Evolutionary conservation across 257 asterid species (phyloP).

Genomic region (Solanum tarijense): DNA sequence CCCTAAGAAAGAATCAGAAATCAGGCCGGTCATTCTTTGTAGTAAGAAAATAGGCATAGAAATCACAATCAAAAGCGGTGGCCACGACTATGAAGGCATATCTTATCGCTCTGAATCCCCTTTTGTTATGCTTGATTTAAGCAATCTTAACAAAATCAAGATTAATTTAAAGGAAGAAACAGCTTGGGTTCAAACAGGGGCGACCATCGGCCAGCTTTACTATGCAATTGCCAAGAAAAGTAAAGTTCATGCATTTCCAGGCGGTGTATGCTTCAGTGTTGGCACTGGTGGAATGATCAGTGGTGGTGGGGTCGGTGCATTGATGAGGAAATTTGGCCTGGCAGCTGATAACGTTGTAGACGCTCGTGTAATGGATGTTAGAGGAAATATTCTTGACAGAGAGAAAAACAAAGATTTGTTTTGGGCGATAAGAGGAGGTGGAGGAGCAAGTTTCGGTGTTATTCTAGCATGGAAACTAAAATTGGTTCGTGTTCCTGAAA

Average conservation of each 20-base stretch:
- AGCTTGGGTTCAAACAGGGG: slow-evolving; percentile 10
- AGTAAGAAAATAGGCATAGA: neutral
- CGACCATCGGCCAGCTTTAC: slow-evolving; percentile 7
- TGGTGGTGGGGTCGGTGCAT: neutral
- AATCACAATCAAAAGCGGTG: neutral
- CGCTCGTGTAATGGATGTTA: neutral
- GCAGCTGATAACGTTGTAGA: neutral
- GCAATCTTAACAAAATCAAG: neutral
- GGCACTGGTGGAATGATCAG: slow-evolving; percentile 8
- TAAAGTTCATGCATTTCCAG: slow-evolving; percentile 2
- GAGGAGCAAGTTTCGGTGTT: neutral
- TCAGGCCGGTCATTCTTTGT: neutral
- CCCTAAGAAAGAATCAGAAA: neutral
- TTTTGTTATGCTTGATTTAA: neutral
- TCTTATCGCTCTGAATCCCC: neutral
- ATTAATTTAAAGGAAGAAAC: neutral
- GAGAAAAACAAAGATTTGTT: neutral
- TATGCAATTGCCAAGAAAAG: neutral
- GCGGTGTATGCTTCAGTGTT: slow-evolving; percentile 2
- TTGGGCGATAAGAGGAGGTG: slow-evolving; percentile 1
- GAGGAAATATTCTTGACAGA: neutral
- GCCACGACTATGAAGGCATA: neutral
- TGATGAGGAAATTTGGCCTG: neutral
- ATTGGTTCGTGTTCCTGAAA: neutral
- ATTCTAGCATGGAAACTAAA: neutral